phyloP scores from a whole-genome alignment of 768 basidiomycete genomes.

The Collybia sordida region DNA sequence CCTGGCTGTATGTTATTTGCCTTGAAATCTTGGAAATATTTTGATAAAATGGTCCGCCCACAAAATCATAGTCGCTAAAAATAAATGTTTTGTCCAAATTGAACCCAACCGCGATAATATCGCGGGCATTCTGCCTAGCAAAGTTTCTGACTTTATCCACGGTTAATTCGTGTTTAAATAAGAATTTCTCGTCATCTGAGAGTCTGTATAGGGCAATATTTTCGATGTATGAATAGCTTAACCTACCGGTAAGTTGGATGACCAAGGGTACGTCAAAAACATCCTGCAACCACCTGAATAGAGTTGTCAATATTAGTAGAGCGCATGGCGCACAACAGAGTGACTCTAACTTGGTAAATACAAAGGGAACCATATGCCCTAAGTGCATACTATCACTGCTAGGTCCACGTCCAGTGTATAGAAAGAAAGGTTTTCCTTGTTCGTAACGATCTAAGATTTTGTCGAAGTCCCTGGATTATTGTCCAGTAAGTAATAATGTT shows the following conservation, averaged over 20 bases:
- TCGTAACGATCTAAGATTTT: constrained; percentile 94
- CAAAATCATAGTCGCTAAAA: constrained; percentile 87
- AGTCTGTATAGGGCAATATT: background rate
- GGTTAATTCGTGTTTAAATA: constrained; percentile 95
- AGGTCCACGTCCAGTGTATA: constrained; percentile 97
- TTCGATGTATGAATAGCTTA: background rate
- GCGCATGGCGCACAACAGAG: too few relatives aligned
- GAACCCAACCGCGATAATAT: constrained; percentile 97
- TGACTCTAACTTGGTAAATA: constrained; percentile 85
- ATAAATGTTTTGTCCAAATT: constrained; percentile 93
- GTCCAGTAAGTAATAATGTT: background rate
- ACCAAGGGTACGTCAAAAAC: constrained; percentile 95
- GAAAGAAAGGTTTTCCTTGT: constrained; percentile 94
- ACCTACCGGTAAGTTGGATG: constrained; percentile 87
- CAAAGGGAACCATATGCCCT: constrained; percentile 96
- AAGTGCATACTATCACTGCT: constrained; percentile 97
- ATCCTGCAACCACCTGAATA: constrained; percentile 88
- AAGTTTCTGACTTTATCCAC: constrained; percentile 85
- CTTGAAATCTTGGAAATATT: constrained; percentile 93
- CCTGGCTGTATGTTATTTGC: constrained; percentile 90
- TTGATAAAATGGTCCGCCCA: constrained; percentile 92
- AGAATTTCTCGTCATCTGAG: constrained; percentile 96
- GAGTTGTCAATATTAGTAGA: too few relatives aligned
- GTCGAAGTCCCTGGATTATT: constrained; percentile 76
- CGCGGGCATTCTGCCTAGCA: constrained; percentile 83